Base-by-base conservation (phyloP, 2,329 filamentous ascomycete species). In the Diplodia seriata region DNA sequence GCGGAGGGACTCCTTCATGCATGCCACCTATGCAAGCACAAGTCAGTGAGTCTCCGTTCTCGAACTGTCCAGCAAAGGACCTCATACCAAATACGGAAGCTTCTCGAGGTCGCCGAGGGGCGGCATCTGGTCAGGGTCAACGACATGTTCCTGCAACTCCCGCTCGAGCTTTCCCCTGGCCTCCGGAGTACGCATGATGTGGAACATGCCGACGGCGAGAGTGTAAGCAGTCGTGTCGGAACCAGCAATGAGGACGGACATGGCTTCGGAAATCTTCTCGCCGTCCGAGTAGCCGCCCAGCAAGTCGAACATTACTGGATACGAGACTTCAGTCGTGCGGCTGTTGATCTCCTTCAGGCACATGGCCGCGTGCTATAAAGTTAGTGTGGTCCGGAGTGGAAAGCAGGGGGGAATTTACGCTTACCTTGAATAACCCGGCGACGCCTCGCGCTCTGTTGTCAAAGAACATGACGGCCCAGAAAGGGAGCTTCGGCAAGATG, bases 1-100 rank as follows among this genome's bases (percentile, higher is more conserved):
- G 12, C 54, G 54, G 2, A 57, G 23, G 36, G 54, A 57, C 6
- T 57, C 54, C 9, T 57, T 57, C 15, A 57, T 57, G 33, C 31
- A 57, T 14, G 54, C 54, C 8, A 23, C 29, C 54, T 57, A 9
- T 36, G 33, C 33, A 36, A 3, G 8, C 1, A 8, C 4, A 7
- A 11, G 33, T 36, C 33, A 36, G 33, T 11, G 11, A 36, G 33
- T 36, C 33, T 3, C 33, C 2, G 4, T 31, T 8, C 4, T 31
- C 33, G 11, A 12, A 36, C 11, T 11, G 8, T 36, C 33, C 33
- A 36, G 33, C 1, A 12, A 18, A 15, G n/a, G 54, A 11, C 23
- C 6, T 53, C 12, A 26, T 57, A 57, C 54, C 31, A 57, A n/a
- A 7, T 40, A 57, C 54, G 54, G 54, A n/a, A 57, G 11, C 3